phyloP scores from a whole-genome alignment of 169 alveolate species.

The Cryptosporidium ubiquitum region DNA sequence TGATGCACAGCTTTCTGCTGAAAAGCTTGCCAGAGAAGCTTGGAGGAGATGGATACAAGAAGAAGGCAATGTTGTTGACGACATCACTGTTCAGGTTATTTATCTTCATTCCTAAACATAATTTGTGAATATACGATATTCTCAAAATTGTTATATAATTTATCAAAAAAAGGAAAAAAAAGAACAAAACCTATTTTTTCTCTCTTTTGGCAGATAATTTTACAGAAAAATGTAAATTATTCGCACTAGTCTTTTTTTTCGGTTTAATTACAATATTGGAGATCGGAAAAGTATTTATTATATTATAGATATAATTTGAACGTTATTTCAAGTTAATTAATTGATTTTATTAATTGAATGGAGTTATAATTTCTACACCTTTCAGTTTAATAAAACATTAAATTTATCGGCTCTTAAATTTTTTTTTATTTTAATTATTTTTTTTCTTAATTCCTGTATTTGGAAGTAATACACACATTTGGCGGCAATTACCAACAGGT shows the following conservation, averaged over 20 bases:
- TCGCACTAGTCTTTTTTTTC: too few relatives aligned
- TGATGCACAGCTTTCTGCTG: constrained; percentile 82
- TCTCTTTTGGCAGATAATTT: too few relatives aligned
- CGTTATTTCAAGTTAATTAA: too few relatives aligned
- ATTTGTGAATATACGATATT: neutral
- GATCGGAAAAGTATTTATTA: neutral
- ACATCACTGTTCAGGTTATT: constrained; percentile 82
- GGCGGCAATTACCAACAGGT: neutral
- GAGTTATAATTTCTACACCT: too few relatives aligned
- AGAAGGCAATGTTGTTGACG: constrained; percentile 89
- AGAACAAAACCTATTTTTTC: neutral
- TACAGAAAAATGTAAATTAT: neutral
- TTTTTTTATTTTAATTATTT: neutral
- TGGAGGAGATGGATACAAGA: constrained; percentile 88
- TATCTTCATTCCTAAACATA: constrained; percentile 65
- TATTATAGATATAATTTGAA: too few relatives aligned
- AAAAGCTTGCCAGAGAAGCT: constrained; percentile 86
- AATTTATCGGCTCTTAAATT: neutral
- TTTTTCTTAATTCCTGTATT: neutral
- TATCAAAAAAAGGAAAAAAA: neutral
- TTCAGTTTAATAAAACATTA: neutral
- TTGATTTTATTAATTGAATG: too few relatives aligned
- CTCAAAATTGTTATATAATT: neutral
- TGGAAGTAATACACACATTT: neutral
- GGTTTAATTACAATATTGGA: neutral